These are phyloP conservation scores for Cornus kousa DNA, from an alignment of 148 eudicot species.

Conservation along the genomic window DNA sequence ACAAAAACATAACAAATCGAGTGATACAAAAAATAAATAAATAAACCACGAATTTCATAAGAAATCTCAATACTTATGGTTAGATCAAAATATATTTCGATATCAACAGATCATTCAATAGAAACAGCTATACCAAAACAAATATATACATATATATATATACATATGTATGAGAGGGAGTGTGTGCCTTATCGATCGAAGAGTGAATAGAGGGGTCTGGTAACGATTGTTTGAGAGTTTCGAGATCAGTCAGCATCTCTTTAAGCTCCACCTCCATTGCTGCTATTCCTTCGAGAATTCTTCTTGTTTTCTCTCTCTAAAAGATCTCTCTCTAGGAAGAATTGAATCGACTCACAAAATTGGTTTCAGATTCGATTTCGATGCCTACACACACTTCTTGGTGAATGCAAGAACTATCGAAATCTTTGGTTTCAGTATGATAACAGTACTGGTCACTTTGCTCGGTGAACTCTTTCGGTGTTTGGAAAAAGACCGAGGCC, in stretches of 20 bases:
- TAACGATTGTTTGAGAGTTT: slow-evolving; percentile 45
- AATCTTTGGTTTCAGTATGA: too few species aligned
- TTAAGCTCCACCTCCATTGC: slow-evolving; percentile 69
- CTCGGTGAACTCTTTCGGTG: too few species aligned
- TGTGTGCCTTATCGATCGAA: slow-evolving; percentile 49
- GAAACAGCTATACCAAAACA: too few species aligned
- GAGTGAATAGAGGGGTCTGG: slow-evolving; percentile 48
- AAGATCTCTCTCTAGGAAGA: neutral
- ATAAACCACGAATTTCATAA: too few species aligned
- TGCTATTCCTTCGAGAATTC: neutral
- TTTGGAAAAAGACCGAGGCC: too few species aligned
- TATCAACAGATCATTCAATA: neutral
- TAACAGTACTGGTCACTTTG: too few species aligned
- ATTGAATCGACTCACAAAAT: neutral
- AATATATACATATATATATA: neutral
- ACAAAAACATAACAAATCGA: neutral
- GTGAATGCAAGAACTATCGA: neutral
- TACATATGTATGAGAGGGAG: neutral
- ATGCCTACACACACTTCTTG: neutral
- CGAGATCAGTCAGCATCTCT: slow-evolving; percentile 45
- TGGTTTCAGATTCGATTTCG: too few species aligned
- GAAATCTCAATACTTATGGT: neutral
- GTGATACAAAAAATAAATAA: neutral
- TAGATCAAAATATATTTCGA: neutral
- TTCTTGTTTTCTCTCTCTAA: slow-evolving; percentile 14